phyloP scores from a whole-genome alignment of 1,284 basidiomycete genomes.

The Leccinum huronense region DNA sequence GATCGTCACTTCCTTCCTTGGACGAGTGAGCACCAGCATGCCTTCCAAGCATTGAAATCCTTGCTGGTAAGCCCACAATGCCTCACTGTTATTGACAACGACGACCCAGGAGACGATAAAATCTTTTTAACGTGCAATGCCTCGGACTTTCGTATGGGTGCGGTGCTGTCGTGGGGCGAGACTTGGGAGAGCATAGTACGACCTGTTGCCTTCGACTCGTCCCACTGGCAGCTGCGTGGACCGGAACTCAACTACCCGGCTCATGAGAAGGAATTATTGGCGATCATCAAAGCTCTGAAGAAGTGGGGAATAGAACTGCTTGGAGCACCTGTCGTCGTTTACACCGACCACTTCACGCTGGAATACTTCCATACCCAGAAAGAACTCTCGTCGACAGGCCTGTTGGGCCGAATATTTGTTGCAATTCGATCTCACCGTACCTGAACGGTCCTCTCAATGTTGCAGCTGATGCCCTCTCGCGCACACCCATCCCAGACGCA shows the following conservation, averaged over 20 bases:
- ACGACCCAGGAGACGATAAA: constrained; percentile 6
- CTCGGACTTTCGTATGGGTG: not conserved
- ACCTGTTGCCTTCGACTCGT: not conserved
- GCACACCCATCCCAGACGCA: not conserved
- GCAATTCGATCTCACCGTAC: not conserved
- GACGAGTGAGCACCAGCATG: constrained; percentile 26
- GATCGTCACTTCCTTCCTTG: constrained; percentile 30
- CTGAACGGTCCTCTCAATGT: not conserved
- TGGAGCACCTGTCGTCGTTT: not conserved
- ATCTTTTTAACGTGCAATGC: not conserved
- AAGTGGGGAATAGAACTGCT: not conserved
- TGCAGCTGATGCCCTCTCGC: not conserved
- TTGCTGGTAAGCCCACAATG: constrained; percentile 31
- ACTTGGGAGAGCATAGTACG: not conserved
- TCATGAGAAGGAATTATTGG: not conserved
- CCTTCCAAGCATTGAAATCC: constrained; percentile 41
- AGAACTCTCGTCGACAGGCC: not conserved
- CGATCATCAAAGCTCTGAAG: not conserved
- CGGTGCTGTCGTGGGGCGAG: not conserved
- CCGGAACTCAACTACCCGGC: not conserved
- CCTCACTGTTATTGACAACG: constrained; percentile 28
- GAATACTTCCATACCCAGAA: not conserved
- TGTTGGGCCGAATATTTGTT: not conserved
- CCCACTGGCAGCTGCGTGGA: not conserved
- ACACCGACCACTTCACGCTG: not conserved